Evolutionary conservation across 805 yeast genomes (phyloP).

Genomic region (Clavispora vitiphila): DNA sequence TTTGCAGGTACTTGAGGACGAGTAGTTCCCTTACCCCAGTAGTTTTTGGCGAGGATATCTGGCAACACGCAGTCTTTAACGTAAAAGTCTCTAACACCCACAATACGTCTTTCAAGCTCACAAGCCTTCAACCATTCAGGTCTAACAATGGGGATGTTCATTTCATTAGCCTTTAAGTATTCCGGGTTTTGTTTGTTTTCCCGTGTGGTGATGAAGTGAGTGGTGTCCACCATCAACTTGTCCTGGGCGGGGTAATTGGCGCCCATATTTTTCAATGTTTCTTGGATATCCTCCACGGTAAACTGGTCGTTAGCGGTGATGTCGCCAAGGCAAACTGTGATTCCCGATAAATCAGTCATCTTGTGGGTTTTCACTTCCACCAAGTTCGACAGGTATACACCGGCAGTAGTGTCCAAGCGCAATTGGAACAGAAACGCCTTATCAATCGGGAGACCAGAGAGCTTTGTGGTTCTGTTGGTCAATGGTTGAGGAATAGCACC

Average conservation of each 20-base stretch:
- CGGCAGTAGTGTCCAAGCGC: conserved; percentile 83
- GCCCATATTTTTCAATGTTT: conserved; percentile 64
- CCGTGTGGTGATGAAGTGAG: conserved; percentile 77
- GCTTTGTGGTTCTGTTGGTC: conserved; percentile 72
- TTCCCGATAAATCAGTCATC: conserved; percentile 93
- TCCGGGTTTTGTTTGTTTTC: conserved; percentile 62
- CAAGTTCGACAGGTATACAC: conserved; percentile 65
- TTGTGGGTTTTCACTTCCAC: conserved; percentile 80
- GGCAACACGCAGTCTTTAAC: conserved; percentile 50
- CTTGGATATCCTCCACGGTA: conserved; percentile 49
- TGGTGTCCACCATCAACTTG: conserved; percentile 80
- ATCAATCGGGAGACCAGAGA: conserved; percentile 89
- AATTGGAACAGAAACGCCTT: conserved; percentile 75
- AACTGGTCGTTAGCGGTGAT: conserved; percentile 52
- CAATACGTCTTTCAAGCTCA: conserved; percentile 79
- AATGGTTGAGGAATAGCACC: conserved; percentile 83
- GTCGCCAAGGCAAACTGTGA: conserved; percentile 85
- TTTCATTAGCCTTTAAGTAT: conserved; percentile 71
- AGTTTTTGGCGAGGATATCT: conserved; percentile 38
- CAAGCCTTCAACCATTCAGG: conserved; percentile 98
- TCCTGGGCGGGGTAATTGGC: conserved; percentile 69
- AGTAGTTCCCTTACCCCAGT: conserved; percentile 24
- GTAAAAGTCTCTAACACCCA: conserved; percentile 87
- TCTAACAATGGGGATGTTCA: conserved; percentile 87
- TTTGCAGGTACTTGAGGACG: background rate